phyloP scores from a whole-genome alignment of 2,329 filamentous ascomycete genomes.

The Aureobasidium subglaciale region DNA sequence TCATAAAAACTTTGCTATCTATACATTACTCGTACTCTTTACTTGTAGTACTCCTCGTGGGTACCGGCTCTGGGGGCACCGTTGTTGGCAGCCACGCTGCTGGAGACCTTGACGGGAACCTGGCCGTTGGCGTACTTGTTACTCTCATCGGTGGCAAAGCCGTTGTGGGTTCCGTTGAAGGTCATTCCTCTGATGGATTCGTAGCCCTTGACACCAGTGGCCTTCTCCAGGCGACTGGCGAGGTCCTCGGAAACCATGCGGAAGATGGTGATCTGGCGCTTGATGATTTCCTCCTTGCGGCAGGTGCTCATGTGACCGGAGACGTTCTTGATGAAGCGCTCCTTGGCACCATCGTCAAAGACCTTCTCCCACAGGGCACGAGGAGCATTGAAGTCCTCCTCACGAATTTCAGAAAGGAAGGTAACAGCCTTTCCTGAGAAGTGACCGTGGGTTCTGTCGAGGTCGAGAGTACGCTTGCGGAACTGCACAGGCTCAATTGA shows the following conservation, averaged over 20 bases:
- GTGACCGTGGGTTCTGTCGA: slow-evolving; percentile 44
- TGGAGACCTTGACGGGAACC: slow-evolving; percentile 21
- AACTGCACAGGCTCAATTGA: slow-evolving; percentile 47
- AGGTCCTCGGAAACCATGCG: slow-evolving; percentile 55
- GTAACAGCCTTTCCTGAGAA: slow-evolving; percentile 44
- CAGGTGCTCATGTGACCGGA: slow-evolving; percentile 56
- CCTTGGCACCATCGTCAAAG: slow-evolving; percentile 50
- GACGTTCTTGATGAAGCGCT: slow-evolving; percentile 54
- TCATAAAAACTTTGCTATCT: slow-evolving; percentile 1
- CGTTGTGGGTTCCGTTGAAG: slow-evolving; percentile 58
- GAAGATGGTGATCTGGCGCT: slow-evolving; percentile 59
- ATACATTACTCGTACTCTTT: not conserved
- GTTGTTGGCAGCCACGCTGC: slow-evolving; percentile 35
- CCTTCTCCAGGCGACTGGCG: slow-evolving; percentile 53
- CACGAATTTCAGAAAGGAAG: slow-evolving; percentile 46
- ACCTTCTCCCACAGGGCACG: slow-evolving; percentile 55
- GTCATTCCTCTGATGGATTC: slow-evolving; percentile 47
- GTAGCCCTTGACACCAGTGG: slow-evolving; percentile 55
- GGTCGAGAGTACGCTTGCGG: slow-evolving; percentile 38
- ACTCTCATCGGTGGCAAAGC: slow-evolving; percentile 46
- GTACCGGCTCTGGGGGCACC: slow-evolving; percentile 42
- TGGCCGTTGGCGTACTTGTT: slow-evolving; percentile 47
- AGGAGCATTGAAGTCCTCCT: slow-evolving; percentile 50
- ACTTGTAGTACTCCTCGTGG: slow-evolving; percentile 26
- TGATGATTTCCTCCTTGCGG: slow-evolving; percentile 52